Conservation (phyloP, 495 filamentous ascomycete genomes). For the Penicillium psychrofluorescens region DNA sequence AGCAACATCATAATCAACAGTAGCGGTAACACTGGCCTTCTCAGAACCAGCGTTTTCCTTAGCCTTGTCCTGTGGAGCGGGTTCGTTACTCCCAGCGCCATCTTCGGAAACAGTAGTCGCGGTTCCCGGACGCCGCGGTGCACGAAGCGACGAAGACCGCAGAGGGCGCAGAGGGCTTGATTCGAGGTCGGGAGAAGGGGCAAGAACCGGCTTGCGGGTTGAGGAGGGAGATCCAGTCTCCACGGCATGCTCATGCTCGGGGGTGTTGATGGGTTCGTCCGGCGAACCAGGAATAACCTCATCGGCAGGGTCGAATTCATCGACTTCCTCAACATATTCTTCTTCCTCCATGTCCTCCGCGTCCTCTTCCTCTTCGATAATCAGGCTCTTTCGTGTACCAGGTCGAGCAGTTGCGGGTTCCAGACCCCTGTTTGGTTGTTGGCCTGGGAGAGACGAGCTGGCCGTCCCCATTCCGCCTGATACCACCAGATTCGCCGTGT, state of each 20-base stretch:
- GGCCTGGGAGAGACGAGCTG: conserved; percentile 29
- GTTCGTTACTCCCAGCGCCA: too few relatives aligned
- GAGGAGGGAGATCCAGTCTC: conserved; percentile 9
- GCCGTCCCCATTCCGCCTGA: conserved; percentile 28
- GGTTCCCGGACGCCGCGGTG: conserved; percentile 1
- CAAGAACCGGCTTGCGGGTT: conserved; percentile 19
- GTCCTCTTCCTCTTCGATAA: conserved; percentile 86
- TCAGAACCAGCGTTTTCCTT: neutral
- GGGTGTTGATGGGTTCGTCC: too few relatives aligned
- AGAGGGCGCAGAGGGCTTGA: conserved; percentile 25
- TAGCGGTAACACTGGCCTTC: neutral
- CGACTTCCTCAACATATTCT: conserved; percentile 60
- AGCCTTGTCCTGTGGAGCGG: too few relatives aligned
- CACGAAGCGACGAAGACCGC: conserved; percentile 32
- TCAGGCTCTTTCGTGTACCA: conserved; percentile 49
- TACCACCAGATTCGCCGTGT: conserved; percentile 41
- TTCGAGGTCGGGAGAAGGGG: conserved; percentile 28
- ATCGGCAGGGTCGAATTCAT: conserved; percentile 46
- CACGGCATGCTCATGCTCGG: too few relatives aligned
- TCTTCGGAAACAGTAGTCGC: too few relatives aligned
- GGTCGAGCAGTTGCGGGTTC: conserved; percentile 50
- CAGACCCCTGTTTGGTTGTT: conserved; percentile 39
- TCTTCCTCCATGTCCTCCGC: conserved; percentile 59
- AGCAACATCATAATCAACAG: neutral
- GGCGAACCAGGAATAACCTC: conserved; percentile 6